A percentile compares a stretch with the other conserved stretches of the same genome.
These are phyloP conservation scores for Suhomyces guaymorum DNA, from an alignment of 1,139 yeast species.

Conservation along the genomic window DNA sequence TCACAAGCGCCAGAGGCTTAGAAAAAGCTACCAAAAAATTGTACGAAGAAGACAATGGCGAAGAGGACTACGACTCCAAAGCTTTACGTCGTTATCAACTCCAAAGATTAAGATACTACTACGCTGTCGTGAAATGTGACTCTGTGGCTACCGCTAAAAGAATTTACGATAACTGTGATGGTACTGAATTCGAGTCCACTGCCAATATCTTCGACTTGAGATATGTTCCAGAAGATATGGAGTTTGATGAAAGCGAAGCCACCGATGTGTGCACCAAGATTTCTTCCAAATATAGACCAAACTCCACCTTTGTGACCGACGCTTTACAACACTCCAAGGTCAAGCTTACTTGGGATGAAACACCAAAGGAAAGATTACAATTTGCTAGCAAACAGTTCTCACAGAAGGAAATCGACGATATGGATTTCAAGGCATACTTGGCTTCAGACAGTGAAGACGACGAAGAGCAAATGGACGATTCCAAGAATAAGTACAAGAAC, in stretches of 20 bases:
- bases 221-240: constrained; percentile 90
- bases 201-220: constrained; percentile 92
- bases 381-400: constrained; percentile 79
- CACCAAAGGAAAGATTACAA: constrained; percentile 87
- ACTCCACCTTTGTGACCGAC: constrained; percentile 76
- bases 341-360: constrained; percentile 96
- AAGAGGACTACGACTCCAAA: constrained; percentile 70
- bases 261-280: constrained; percentile 70
- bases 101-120: constrained; percentile 83
- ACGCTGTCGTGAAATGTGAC: constrained; percentile 90
- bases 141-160: constrained; percentile 66
- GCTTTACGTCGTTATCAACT: constrained; percentile 73
- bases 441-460: constrained; percentile 79
- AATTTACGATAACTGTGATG: constrained; percentile 87
- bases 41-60: constrained; percentile 65
- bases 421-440: constrained; percentile 93
- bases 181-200: constrained; percentile 93
- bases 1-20: constrained; percentile 43
- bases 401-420: constrained; percentile 89
- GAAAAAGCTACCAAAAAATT: constrained; percentile 62
- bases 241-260: constrained; percentile 71
- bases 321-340: constrained; percentile 94
- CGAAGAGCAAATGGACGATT: constrained; percentile 44
- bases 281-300: constrained; percentile 82
- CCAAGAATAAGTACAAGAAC: constrained; percentile 64